Evolutionary conservation across 1,284 basidiomycete species (phyloP).

Genomic region (Gomphus bonarii): DNA sequence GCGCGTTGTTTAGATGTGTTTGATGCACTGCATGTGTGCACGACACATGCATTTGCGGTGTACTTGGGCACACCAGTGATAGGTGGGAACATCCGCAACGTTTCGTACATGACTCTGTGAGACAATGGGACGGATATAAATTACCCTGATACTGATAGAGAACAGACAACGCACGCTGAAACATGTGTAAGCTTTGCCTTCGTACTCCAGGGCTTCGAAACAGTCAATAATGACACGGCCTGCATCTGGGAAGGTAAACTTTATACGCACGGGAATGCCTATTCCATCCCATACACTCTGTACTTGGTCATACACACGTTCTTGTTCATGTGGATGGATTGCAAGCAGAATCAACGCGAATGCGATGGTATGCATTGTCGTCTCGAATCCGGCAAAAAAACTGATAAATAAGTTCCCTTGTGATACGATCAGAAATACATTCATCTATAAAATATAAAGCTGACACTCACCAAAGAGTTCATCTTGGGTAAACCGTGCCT

Average conservation of each 20-base stretch:
- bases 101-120: neutral
- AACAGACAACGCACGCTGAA: neutral
- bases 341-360: slow-evolving; percentile 44
- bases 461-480: neutral
- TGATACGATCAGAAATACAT: neutral
- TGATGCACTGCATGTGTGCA: neutral
- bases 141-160: neutral
- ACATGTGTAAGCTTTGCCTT: neutral
- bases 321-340: slow-evolving; percentile 51
- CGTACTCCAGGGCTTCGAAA: too few relatives aligned
- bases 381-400: slow-evolving; percentile 43
- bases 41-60: slow-evolving; percentile 8
- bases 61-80: slow-evolving; percentile 22
- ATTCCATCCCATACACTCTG: too few relatives aligned
- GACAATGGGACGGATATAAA: neutral
- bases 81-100: slow-evolving; percentile 24
- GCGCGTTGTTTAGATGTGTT: neutral
- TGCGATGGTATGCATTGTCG: slow-evolving; percentile 43
- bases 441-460: neutral
- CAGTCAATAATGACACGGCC: too few relatives aligned
- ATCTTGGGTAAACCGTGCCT: neutral
- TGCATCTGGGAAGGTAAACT: too few relatives aligned
- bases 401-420: slow-evolving; percentile 49
- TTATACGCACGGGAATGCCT: too few relatives aligned
- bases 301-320: slow-evolving; percentile 39